phyloP scores from a whole-genome alignment of 345 rosid genomes.

The Adansonia digitata region DNA sequence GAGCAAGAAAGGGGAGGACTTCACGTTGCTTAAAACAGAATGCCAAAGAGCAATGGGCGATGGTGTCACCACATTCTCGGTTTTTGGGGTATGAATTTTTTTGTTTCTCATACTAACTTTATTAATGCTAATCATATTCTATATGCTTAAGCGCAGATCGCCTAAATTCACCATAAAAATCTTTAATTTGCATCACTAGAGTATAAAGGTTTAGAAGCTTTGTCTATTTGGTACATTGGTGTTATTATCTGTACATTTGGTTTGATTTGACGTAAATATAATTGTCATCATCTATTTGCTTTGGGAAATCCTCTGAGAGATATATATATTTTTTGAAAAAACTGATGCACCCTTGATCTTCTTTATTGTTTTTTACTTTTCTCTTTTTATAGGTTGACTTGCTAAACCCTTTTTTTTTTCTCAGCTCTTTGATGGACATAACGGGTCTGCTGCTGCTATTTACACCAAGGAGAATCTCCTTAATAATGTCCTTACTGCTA shows the following conservation, averaged over 20 bases:
- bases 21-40: conserved; percentile 64
- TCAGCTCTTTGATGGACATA: conserved; percentile 99
- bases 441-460: conserved; percentile 94
- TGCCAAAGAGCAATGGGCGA: conserved; percentile 80
- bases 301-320: neutral
- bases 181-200: neutral
- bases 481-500: conserved; percentile 68
- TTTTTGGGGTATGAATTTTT: conserved; percentile 63
- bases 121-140: neutral
- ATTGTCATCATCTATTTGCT: neutral
- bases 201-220: neutral
- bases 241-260: neutral
- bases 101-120: neutral
- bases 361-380: neutral
- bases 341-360: neutral
- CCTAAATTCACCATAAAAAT: neutral
- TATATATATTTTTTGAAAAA: too few relatives aligned
- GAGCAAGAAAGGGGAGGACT: conserved; percentile 98
- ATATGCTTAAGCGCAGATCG: neutral
- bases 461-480: conserved; percentile 90
- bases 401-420: conserved; percentile 16
- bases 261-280: neutral
- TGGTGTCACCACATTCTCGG: conserved; percentile 72
- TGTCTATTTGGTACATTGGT: neutral
- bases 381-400: neutral